Percentiles rank a stretch among this genome's conserved stretches.
These are phyloP conservation scores for Yamadazyma endophytica DNA, from an alignment of 805 yeast species.

Conservation along the genomic window DNA sequence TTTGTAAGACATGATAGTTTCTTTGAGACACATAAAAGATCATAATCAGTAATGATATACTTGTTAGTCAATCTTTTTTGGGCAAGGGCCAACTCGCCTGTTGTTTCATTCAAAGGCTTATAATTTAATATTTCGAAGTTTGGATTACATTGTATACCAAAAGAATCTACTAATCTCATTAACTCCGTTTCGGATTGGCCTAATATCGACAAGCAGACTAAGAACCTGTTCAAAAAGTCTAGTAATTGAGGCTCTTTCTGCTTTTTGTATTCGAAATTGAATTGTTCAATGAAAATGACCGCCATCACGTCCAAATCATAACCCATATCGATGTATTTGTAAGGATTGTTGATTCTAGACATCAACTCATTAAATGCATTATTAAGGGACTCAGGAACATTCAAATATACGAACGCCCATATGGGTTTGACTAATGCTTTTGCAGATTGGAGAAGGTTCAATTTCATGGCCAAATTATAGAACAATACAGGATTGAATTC, in stretches of 20 bases:
- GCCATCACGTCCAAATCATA: conserved; percentile 29
- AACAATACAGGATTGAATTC: conserved; percentile 6
- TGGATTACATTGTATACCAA: conserved; percentile 3
- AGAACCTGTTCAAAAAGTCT: conserved; percentile 8
- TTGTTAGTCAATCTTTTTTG: conserved; percentile 3
- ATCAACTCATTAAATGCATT: conserved; percentile 70
- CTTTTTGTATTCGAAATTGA: conserved; percentile 25
- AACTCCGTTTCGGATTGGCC: conserved; percentile 9
- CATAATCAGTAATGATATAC: conserved; percentile 11
- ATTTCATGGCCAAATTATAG: conserved; percentile 21
- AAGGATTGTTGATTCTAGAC: conserved; percentile 71
- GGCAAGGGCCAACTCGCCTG: conserved; percentile 24
- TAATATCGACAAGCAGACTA: conserved; percentile 6
- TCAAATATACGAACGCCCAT: conserved; percentile 6
- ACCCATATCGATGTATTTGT: conserved; percentile 68
- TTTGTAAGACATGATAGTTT: too few species aligned
- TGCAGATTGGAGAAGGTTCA: conserved; percentile 5
- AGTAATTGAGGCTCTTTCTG: conserved; percentile 21
- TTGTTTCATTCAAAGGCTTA: conserved; percentile 11
- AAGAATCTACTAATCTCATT: conserved; percentile 3
- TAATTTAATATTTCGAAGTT: not conserved
- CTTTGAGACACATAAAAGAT: conserved; percentile 7
- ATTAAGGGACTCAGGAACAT: conserved; percentile 42
- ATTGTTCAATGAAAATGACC: conserved; percentile 57
- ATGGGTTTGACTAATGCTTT: conserved; percentile 12